Evolutionary conservation across 2,329 filamentous ascomycete species (phyloP).

Genomic region (Dichotomopilus funicola): DNA sequence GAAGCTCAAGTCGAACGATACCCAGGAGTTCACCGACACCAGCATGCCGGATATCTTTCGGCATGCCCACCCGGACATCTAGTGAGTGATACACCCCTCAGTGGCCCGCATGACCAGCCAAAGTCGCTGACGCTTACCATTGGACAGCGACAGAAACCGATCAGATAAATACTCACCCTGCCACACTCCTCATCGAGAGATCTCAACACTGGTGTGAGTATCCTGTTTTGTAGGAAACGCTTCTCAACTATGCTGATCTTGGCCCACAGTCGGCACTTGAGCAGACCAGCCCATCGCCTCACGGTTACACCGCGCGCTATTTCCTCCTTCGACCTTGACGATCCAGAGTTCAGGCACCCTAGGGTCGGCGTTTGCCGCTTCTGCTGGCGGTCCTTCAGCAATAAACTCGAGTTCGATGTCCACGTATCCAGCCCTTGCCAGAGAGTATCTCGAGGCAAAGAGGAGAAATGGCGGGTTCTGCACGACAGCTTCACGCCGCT

Average conservation of each 20-base stretch:
- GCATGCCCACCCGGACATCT: slow-evolving; percentile 26
- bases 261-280: slow-evolving; percentile 27
- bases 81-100: slow-evolving; percentile 15
- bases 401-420: slow-evolving; percentile 22
- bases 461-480: slow-evolving; percentile 27
- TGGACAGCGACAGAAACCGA: slow-evolving; percentile 22
- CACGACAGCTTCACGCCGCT: slow-evolving; percentile 25
- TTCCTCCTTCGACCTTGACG: slow-evolving; percentile 28
- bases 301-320: slow-evolving; percentile 22
- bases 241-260: slow-evolving; percentile 9
- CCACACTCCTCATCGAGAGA: slow-evolving; percentile 29
- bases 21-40: slow-evolving; percentile 22
- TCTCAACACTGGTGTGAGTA: slow-evolving; percentile 32
- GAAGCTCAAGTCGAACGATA: slow-evolving; percentile 15
- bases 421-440: slow-evolving; percentile 23
- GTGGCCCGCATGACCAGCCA: background rate
- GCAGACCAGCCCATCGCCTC: slow-evolving; percentile 29
- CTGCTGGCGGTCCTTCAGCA: slow-evolving; percentile 28
- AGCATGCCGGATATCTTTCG: slow-evolving; percentile 26
- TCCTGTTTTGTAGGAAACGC: background rate
- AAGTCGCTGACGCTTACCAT: background rate
- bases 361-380: slow-evolving; percentile 28
- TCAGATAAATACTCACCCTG: slow-evolving; percentile 28
- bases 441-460: slow-evolving; percentile 26
- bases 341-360: slow-evolving; percentile 23